These are phyloP conservation scores for Naumovozyma dairenensis DNA, from an alignment of 805 yeast genomes.

Conservation along the genomic window DNA sequence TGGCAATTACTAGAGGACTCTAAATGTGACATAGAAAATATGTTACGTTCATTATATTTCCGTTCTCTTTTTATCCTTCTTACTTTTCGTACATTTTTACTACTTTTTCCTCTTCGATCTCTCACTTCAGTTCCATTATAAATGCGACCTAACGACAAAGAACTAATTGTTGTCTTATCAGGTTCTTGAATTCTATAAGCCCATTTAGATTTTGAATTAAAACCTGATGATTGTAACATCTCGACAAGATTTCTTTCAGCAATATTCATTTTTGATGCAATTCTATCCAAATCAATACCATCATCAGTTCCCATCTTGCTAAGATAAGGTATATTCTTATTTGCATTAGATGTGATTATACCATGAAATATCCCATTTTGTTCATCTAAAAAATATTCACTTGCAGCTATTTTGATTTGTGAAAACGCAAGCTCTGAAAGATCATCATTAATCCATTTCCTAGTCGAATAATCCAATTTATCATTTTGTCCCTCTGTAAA, in stretches of 20 bases:
- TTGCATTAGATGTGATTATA: conserved; percentile 21
- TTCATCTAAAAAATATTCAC: conserved; percentile 46
- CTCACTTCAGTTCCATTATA: conserved; percentile 34
- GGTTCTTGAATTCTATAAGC: conserved; percentile 79
- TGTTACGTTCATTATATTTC: not conserved
- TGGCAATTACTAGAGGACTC: not conserved
- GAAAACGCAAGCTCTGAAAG: conserved; percentile 38
- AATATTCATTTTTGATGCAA: conserved; percentile 53
- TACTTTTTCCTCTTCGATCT: too few species aligned
- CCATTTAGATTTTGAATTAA: conserved; percentile 58
- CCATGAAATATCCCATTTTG: too few species aligned
- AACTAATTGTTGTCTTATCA: conserved; percentile 69
- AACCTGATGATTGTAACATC: conserved; percentile 87
- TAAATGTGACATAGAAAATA: not conserved
- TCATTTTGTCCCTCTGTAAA: conserved; percentile 34
- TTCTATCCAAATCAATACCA: conserved; percentile 23
- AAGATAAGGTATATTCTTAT: not conserved
- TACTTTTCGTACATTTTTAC: not conserved
- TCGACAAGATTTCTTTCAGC: conserved; percentile 90
- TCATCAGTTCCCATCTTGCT: not conserved
- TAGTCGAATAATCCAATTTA: conserved; percentile 31
- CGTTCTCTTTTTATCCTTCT: too few species aligned
- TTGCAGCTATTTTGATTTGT: conserved; percentile 58
- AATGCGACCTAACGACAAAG: conserved; percentile 35
- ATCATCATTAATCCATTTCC: conserved; percentile 29